Evolutionary conservation across 1,284 basidiomycete genomes (phyloP), one percentile per base, ranked within the genome.

Genomic region (Pseudozyma thailandica): DNA sequence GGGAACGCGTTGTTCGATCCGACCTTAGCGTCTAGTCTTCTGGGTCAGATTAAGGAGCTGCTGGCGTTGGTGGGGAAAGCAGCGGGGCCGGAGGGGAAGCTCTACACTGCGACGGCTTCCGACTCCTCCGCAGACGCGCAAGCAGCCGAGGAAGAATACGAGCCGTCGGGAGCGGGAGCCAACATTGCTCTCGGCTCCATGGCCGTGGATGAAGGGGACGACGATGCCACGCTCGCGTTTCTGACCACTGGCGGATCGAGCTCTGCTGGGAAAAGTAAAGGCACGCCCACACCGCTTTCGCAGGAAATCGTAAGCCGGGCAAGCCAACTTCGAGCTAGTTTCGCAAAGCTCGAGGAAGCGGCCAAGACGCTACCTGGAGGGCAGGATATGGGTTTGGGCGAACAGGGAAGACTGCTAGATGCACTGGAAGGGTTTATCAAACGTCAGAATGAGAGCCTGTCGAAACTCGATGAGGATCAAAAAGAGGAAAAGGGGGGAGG

Each of bases 191-290:
- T 56, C 0, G 68, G 66, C 13, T 63, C 61, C 27, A 64, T 55
- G 50, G 56, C 61, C 2, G 56, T 60, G 8, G 68, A 71, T 23
- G 68, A 71, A 25, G 68, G 57, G 1, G 68, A 65, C 37, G 61
- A 59, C 13, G 61, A 65, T 52, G 66, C 60, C 2, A 64, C 60
- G 5, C 41, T 71, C 1, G 52, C 68, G 3, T 64, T 71, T 21
- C 68, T 71, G 20, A 49, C 66, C 20, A 33, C 55, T 9, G 56
- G 50, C 21, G 26, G 30, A 4, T 25, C 33, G 5, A 18, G 18
- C 23, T 10, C 27, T 18, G 16, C 16, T 16, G 13, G 9, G 1
- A 15, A 12, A 10, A 30, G 23, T 16, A 48, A 54, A 23, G 61
- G 61, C 5, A 54, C 50, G 9, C 57, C 60, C 0, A 71, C 68